Base-by-base conservation (phyloP, 2,329 filamentous ascomycete species). In the Reticulascus tulasneorum region DNA sequence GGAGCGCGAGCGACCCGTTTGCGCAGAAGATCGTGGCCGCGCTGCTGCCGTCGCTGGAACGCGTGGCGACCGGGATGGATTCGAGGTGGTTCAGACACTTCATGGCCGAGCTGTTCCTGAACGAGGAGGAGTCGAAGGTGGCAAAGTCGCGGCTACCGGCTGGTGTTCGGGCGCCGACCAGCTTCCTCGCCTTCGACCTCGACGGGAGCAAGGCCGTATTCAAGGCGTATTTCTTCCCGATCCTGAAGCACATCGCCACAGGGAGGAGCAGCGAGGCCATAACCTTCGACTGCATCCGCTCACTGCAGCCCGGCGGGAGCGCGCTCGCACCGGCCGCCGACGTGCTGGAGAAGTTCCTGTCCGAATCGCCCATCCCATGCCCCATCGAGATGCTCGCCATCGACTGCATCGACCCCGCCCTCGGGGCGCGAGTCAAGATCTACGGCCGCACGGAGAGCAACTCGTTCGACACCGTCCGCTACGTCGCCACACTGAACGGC, bases 121-220 rank as follows among this genome's bases (percentile, higher is more conserved):
- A 39, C 2, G 29, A 49, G 9, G 16, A 38, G 13, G 48, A 50
- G 22, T 37, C 39, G 10, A 32, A 20, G 4, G 23, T 30, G 1
- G n/a, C 46, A 5, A 25, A 33, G 6, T 35, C 37, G 16, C 45
- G 37, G 17, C 43, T 50, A 32, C 47, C 46, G 2, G 31, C 11
- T 29, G 27, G 39, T 18, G 40, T 43, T 16, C 50, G 44, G 9
- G 47, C 46, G 11, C 50, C 50, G 6, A 51, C 46, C 1, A 47
- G 45, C 6, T 52, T 52, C 17, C 41, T 53, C 1, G 50, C 50
- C 2, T 50, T 51, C 23, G 50, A 51, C n/a, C 50, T 52, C n/a
- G 42, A 47, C 9, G 46, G 47, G 1, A 36, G 30, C 7, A 40
- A 45, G 11, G 40, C 42, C 15, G 29, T 45, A 1, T 46, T 51